phyloP scores from a whole-genome alignment of 2,329 filamentous ascomycete species.

The Neoscytalidium dimidiatum region DNA sequence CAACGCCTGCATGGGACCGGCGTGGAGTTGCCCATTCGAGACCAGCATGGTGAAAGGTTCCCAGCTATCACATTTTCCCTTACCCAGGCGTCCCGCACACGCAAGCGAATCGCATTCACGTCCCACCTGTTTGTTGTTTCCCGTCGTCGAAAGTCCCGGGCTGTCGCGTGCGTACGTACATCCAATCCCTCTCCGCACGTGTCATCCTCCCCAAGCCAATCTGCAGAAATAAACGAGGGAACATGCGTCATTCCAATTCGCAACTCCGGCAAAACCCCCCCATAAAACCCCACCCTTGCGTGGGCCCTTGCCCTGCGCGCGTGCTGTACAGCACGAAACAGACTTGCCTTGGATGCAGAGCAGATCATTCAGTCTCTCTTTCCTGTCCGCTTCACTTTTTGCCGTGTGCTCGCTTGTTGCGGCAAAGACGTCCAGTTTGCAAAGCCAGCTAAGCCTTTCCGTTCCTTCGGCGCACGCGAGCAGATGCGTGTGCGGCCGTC shows the following conservation, averaged over 20 bases:
- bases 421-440: neutral
- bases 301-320: neutral
- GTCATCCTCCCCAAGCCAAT: neutral
- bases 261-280: neutral
- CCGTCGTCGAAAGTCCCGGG: too few relatives aligned
- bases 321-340: too few relatives aligned
- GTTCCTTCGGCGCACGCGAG: neutral
- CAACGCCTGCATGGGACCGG: too few relatives aligned
- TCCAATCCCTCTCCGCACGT: neutral
- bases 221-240: too few relatives aligned
- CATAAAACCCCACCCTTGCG: neutral
- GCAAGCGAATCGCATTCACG: too few relatives aligned
- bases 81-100: neutral
- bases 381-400: neutral
- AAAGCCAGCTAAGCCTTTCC: neutral
- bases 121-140: too few relatives aligned
- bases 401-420: neutral
- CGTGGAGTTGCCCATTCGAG: too few relatives aligned
- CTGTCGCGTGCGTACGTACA: neutral
- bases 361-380: neutral
- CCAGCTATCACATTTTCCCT: neutral
- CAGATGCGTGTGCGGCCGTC: neutral
- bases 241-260: neutral
- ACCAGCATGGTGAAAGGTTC: too few relatives aligned
- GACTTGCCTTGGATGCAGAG: too few relatives aligned